Evolutionary conservation across 1,284 basidiomycete genomes (phyloP).

Genomic region (Lignosus rhinocerotis): DNA sequence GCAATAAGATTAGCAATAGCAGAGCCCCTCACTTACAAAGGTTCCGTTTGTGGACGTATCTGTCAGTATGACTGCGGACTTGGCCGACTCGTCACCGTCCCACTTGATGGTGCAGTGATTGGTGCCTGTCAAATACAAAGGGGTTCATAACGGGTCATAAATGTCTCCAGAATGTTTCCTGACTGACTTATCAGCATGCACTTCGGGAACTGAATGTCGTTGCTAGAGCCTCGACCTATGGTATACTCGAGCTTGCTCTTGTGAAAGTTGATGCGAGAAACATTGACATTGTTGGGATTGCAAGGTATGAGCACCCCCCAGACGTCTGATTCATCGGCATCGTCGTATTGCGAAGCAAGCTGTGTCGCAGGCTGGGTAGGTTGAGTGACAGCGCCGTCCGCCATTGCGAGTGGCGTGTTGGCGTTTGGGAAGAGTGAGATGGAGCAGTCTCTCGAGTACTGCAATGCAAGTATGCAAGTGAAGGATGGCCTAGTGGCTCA

Average conservation of each 20-base stretch:
- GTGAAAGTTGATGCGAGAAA: conserved; percentile 58
- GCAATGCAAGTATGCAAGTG: not conserved
- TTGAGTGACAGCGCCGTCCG: not conserved
- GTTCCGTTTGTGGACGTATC: conserved; percentile 84
- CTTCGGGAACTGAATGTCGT: conserved; percentile 56
- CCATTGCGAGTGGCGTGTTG: not conserved
- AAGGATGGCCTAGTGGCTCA: not conserved
- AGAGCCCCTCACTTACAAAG: conserved; percentile 55
- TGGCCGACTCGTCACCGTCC: conserved; percentile 55
- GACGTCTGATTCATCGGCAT: not conserved
- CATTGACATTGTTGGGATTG: conserved; percentile 48
- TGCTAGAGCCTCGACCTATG: conserved; percentile 51
- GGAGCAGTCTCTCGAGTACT: not conserved
- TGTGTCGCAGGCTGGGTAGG: not conserved
- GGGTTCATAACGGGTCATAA: not conserved
- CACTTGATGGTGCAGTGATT: conserved; percentile 63
- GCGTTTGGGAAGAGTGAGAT: not conserved
- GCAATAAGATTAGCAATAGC: not conserved
- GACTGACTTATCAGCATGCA: conserved; percentile 70
- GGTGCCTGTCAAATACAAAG: conserved; percentile 48
- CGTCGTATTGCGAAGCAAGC: not conserved
- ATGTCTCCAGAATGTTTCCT: conserved; percentile 21
- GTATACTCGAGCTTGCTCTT: conserved; percentile 47
- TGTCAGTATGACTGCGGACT: conserved; percentile 59
- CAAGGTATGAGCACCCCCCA: conserved; percentile 14